Conservation (phyloP, 2,329 filamentous ascomycete genomes). For the Sporothrix dimorphospora region DNA sequence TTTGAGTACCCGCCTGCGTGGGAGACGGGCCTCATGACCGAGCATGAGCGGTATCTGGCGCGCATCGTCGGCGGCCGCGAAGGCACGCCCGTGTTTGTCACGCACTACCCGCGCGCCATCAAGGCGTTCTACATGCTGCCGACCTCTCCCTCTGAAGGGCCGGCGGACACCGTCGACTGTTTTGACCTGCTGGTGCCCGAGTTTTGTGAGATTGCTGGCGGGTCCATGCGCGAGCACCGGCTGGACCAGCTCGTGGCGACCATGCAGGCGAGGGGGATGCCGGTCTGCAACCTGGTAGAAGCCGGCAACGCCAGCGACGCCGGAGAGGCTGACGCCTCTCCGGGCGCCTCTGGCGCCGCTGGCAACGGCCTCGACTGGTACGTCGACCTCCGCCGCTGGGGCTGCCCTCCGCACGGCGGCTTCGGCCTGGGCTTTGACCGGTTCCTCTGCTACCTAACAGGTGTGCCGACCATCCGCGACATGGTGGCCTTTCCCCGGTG, state of each 20-base stretch:
- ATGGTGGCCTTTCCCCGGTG: conserved; percentile 84
- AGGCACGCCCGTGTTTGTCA: conserved; percentile 78
- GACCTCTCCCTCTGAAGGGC: conserved; percentile 28
- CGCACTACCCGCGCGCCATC: conserved; percentile 82
- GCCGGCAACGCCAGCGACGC: no score
- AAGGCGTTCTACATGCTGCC: conserved; percentile 81
- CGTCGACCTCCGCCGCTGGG: conserved; percentile 82
- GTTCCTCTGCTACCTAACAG: conserved; percentile 79
- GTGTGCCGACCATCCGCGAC: conserved; percentile 81
- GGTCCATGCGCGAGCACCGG: conserved; percentile 83
- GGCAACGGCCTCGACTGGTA: conserved; percentile 74
- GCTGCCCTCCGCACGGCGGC: conserved; percentile 88
- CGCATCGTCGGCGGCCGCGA: conserved; percentile 52
- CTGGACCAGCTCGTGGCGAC: conserved; percentile 25
- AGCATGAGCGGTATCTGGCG: conserved; percentile 91
- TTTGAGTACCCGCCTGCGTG: conserved; percentile 73
- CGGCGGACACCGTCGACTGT: conserved; percentile 71
- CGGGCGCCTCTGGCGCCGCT: no score
- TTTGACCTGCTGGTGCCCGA: conserved; percentile 89
- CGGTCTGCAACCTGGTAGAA: neutral
- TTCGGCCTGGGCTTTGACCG: conserved; percentile 91
- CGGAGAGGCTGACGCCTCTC: neutral
- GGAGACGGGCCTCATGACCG: conserved; percentile 77
- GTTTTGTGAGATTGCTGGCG: conserved; percentile 83
- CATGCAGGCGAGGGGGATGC: conserved; percentile 29